These are phyloP conservation scores for Penicillium herquei DNA, from an alignment of 495 filamentous ascomycete species.

Conservation along the genomic window DNA sequence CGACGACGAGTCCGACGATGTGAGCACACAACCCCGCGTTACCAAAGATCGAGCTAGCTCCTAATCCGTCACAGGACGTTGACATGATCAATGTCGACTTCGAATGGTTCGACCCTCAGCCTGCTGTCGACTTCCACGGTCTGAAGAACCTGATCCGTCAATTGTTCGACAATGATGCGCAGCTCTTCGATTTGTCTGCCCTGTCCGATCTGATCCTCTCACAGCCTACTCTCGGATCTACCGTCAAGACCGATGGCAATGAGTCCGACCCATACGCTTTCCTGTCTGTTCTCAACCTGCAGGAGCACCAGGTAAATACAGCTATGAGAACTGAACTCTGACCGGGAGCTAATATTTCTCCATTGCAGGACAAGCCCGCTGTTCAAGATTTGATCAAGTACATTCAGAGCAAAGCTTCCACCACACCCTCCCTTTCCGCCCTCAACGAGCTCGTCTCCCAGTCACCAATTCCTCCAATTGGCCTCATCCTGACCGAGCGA, in stretches of 20 bases:
- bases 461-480: constrained; percentile 57
- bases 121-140: constrained; percentile 90
- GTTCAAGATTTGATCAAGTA: constrained; percentile 71
- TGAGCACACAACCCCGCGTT: constrained; percentile 14
- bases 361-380: constrained; percentile 60
- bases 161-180: constrained; percentile 85
- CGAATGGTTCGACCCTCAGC: constrained; percentile 95
- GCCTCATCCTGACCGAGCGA: constrained; percentile 84
- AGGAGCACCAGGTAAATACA: constrained; percentile 62
- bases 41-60: not conserved
- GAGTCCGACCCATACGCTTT: constrained; percentile 95
- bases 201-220: constrained; percentile 85
- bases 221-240: constrained; percentile 86
- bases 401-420: constrained; percentile 57
- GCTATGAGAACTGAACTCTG: not conserved
- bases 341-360: not conserved
- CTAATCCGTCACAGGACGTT: constrained; percentile 57
- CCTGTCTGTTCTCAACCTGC: constrained; percentile 81
- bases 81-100: constrained; percentile 95
- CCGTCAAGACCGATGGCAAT: constrained; percentile 92
- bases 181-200: constrained; percentile 81
- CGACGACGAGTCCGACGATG: constrained; percentile 43
- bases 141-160: constrained; percentile 87
- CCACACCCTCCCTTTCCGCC: constrained; percentile 51
- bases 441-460: constrained; percentile 57